phyloP scores from a whole-genome alignment of 2,329 filamentous ascomycete genomes.

The Penicillium brevicompactum region DNA sequence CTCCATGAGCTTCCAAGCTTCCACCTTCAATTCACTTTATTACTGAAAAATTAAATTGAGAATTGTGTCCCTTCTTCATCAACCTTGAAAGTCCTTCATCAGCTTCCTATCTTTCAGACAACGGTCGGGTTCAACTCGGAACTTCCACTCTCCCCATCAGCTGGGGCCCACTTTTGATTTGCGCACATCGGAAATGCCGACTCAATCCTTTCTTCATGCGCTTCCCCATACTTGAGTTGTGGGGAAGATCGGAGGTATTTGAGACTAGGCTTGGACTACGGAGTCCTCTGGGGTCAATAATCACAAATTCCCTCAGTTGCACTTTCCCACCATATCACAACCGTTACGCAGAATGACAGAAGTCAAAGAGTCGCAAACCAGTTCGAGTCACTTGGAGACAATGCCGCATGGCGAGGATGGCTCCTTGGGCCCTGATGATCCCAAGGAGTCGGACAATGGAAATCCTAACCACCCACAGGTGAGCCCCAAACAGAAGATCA shows the following conservation, averaged over 20 bases:
- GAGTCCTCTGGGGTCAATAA: background rate
- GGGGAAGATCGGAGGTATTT: background rate
- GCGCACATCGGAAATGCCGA: background rate
- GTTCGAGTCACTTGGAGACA: conserved; percentile 10
- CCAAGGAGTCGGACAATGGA: background rate
- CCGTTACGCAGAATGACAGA: conserved; percentile 4
- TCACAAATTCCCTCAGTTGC: background rate
- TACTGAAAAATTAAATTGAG: no score
- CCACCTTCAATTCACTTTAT: no score
- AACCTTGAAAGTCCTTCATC: no score
- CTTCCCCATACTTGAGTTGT: background rate
- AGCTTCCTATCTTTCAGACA: no score
- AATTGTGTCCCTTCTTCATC: no score
- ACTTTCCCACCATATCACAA: background rate
- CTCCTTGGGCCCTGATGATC: background rate
- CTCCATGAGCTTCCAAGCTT: no score
- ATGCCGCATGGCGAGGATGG: conserved; percentile 1
- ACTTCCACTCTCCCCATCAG: conserved; percentile 30
- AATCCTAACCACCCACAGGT: conserved; percentile 25
- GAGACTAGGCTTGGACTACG: background rate
- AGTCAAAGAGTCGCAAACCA: background rate
- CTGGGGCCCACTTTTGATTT: background rate
- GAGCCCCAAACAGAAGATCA: background rate
- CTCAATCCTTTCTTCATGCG: background rate
- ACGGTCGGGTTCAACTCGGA: background rate